Percentiles rank a stretch among this genome's conserved stretches.
Conservation (phyloP, 2,329 filamentous ascomycete genomes). For the Claviceps sp. region DNA sequence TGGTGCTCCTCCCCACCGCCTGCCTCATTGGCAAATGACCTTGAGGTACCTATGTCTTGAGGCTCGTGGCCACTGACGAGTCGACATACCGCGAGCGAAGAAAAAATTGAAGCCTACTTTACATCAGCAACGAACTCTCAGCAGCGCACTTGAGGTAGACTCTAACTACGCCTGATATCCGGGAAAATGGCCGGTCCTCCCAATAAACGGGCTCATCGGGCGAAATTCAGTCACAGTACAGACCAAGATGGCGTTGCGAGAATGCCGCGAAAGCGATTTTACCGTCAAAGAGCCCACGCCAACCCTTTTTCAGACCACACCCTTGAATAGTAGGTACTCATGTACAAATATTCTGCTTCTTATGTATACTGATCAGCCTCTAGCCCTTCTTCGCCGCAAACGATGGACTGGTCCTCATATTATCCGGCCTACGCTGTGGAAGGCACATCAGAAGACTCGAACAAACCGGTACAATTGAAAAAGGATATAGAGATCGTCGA, state of each 20-base stretch:
- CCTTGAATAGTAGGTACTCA: slow-evolving; percentile 59
- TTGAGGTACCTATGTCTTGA: not conserved
- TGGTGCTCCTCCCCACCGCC: slow-evolving; percentile 5
- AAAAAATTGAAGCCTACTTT: not conserved
- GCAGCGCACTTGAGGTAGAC: not conserved
- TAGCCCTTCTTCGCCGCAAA: slow-evolving; percentile 63
- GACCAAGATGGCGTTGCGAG: slow-evolving; percentile 39
- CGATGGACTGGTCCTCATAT: slow-evolving; percentile 84
- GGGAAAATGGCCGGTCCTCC: slow-evolving; percentile 15
- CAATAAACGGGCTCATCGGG: slow-evolving; percentile 52
- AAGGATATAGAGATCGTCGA: slow-evolving; percentile 84
- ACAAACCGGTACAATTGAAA: slow-evolving; percentile 15
- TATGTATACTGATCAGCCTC: not conserved
- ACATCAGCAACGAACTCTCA: not conserved
- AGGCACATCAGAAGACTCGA: slow-evolving; percentile 14
- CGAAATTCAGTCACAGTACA: slow-evolving; percentile 46
- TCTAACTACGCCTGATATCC: not conserved
- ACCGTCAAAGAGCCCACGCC: slow-evolving; percentile 88
- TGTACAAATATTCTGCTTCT: slow-evolving; percentile 1
- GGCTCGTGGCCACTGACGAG: not conserved
- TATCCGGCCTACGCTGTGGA: slow-evolving; percentile 60
- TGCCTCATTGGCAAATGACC: slow-evolving; percentile 4
- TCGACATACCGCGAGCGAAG: too few relatives aligned
- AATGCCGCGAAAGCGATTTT: slow-evolving; percentile 89
- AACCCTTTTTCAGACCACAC: slow-evolving; percentile 96